phyloP scores from a whole-genome alignment of 2,329 filamentous ascomycete genomes.

The Dothistroma pini region DNA sequence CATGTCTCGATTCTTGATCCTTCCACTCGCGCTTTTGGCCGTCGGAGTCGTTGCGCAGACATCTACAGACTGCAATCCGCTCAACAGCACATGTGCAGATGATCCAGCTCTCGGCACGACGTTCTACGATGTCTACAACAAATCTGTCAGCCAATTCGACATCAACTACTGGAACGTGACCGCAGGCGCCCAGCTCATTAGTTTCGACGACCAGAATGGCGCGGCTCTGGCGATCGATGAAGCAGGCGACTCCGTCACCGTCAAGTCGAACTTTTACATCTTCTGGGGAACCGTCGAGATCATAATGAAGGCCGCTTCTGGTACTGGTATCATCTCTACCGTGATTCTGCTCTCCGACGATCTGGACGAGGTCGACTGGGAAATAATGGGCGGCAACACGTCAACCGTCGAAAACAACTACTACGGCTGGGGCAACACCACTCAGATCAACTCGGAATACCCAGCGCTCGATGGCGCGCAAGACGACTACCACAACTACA shows the following conservation, averaged over 20 bases:
- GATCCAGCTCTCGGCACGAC: constrained; percentile 66
- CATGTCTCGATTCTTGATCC: constrained; percentile 24
- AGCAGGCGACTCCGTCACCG: constrained; percentile 71
- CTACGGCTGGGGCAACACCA: constrained; percentile 69
- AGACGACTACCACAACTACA: constrained; percentile 65
- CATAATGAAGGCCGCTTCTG: constrained; percentile 69
- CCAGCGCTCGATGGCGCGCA: constrained; percentile 55
- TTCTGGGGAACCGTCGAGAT: constrained; percentile 81
- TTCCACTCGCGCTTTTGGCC: constrained; percentile 26
- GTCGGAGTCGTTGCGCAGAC: constrained; percentile 61
- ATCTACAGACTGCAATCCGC: constrained; percentile 71
- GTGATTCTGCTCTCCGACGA: constrained; percentile 82
- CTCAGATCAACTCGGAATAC: constrained; percentile 58
- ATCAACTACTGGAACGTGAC: constrained; percentile 48
- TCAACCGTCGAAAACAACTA: constrained; percentile 67
- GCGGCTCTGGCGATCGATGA: constrained; percentile 67
- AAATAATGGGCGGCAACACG: constrained; percentile 67
- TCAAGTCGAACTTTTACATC: constrained; percentile 77
- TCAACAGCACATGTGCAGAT: constrained; percentile 64
- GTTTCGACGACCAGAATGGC: constrained; percentile 49
- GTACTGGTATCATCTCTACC: constrained; percentile 72
- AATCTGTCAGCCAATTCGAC: constrained; percentile 47
- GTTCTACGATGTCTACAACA: constrained; percentile 63
- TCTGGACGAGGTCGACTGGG: constrained; percentile 85
- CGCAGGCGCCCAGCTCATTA: constrained; percentile 61